phyloP scores from a whole-genome alignment of 1,284 basidiomycete species.

The Malassezia caprae region DNA sequence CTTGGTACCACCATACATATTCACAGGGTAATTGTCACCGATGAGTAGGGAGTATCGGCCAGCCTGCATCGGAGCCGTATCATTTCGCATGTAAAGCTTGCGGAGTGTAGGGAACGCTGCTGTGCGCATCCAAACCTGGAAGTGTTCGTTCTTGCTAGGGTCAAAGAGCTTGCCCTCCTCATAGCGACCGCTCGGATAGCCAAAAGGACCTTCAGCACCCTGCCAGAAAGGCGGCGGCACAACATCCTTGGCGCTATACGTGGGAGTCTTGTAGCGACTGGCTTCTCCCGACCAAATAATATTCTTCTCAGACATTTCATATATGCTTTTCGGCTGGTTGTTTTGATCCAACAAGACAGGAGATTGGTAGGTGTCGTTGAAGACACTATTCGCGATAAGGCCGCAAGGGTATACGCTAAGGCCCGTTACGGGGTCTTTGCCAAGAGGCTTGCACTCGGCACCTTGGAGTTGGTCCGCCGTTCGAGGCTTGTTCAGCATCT shows the following conservation, averaged over 20 bases:
- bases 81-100: slow-evolving; percentile 87
- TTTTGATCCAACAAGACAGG: slow-evolving; percentile 56
- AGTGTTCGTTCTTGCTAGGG: slow-evolving; percentile 72
- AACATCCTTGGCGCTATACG: slow-evolving; percentile 55
- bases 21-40: slow-evolving; percentile 85
- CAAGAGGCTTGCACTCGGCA: slow-evolving; percentile 84
- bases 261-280: slow-evolving; percentile 63
- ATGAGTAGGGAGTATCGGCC: slow-evolving; percentile 71
- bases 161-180: slow-evolving; percentile 61
- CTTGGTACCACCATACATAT: slow-evolving; percentile 84
- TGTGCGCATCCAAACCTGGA: slow-evolving; percentile 99
- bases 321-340: slow-evolving; percentile 49
- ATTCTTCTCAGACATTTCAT: slow-evolving; percentile 66
- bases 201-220: slow-evolving; percentile 22
- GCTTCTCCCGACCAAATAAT: slow-evolving; percentile 92
- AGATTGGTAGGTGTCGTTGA: slow-evolving; percentile 79
- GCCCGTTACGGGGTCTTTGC: slow-evolving; percentile 32
- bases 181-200: slow-evolving; percentile 64
- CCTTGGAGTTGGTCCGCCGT: slow-evolving; percentile 49
- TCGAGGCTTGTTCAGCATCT: slow-evolving; percentile 68
- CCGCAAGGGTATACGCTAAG: slow-evolving; percentile 72
- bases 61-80: slow-evolving; percentile 60
- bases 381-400: slow-evolving; percentile 92
- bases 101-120: slow-evolving; percentile 92
- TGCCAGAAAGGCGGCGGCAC: slow-evolving; percentile 85